Percentiles rank a stretch among this genome's conserved stretches.
These are phyloP conservation scores for Rhodamnia argentea DNA, from an alignment of 345 rosid species.

Conservation along the genomic window DNA sequence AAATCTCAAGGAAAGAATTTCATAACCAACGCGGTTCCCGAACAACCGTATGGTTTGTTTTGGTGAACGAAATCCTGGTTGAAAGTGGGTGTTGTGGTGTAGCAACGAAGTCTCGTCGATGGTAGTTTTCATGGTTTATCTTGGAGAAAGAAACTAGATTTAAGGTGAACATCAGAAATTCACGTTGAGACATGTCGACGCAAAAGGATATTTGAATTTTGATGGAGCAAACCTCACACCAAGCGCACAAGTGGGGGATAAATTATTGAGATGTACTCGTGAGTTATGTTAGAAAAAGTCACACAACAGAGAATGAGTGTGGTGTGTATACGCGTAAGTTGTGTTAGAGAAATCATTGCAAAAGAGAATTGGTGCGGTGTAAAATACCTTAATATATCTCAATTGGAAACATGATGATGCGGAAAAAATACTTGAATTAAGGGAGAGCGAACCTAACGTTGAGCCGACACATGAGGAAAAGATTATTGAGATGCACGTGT, in stretches of 20 bases:
- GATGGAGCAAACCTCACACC: neutral
- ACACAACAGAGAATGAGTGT: neutral
- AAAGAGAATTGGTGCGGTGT: too few species aligned
- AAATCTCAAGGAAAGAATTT: neutral
- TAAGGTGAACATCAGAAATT: neutral
- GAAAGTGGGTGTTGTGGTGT: neutral
- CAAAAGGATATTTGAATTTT: neutral
- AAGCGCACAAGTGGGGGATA: neutral
- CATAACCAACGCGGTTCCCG: neutral
- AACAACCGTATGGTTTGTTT: neutral
- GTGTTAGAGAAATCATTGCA: too few species aligned
- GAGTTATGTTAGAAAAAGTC: neutral
- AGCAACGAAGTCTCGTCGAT: neutral
- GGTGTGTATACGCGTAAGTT: neutral
- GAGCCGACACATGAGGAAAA: neutral
- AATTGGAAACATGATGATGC: neutral
- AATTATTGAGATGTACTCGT: neutral
- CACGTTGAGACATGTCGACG: neutral
- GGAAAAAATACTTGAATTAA: neutral
- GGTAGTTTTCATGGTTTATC: neutral
- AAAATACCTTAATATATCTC: neutral
- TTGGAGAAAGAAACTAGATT: neutral
- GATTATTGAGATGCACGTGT: neutral
- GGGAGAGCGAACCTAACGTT: neutral
- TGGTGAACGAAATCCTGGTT: neutral